Evolutionary conservation across 2,329 filamentous ascomycete genomes (phyloP).

Genomic region (Sclerotinia trifoliorum): DNA sequence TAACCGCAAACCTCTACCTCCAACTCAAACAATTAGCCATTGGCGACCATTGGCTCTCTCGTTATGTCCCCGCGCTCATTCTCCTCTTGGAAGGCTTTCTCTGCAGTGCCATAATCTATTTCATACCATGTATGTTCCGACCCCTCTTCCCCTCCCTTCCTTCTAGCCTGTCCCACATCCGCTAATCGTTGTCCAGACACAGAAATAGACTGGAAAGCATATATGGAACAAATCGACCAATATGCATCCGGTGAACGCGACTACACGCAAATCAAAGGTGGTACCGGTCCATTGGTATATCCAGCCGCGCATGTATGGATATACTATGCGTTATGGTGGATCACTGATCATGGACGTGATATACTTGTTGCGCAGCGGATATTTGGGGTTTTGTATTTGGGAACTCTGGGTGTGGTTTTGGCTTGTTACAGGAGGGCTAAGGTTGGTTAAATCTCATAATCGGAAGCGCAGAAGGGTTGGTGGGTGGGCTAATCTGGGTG

Average conservation of each 20-base stretch:
- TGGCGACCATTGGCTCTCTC: slow-evolving; percentile 35
- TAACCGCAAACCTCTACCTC: slow-evolving; percentile 24
- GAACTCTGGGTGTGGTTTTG: slow-evolving; percentile 73
- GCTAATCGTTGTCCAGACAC: slow-evolving; percentile 60
- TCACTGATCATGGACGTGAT: slow-evolving; percentile 74
- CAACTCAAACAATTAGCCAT: slow-evolving; percentile 34
- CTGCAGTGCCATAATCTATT: slow-evolving; percentile 35
- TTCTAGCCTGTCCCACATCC: neutral
- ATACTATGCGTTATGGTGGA: slow-evolving; percentile 73
- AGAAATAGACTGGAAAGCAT: slow-evolving; percentile 96
- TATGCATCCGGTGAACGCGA: slow-evolving; percentile 83
- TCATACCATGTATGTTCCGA: slow-evolving; percentile 34
- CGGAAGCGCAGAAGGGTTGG: neutral
- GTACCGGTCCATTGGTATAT: slow-evolving; percentile 91
- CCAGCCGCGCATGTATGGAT: slow-evolving; percentile 92
- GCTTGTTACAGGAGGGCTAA: slow-evolving; percentile 74
- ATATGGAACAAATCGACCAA: slow-evolving; percentile 88
- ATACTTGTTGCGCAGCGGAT: slow-evolving; percentile 79
- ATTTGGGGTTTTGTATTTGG: slow-evolving; percentile 78
- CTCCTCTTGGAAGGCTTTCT: slow-evolving; percentile 37
- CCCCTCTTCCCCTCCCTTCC: too few relatives aligned
- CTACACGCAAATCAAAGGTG: slow-evolving; percentile 81
- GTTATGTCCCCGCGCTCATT: slow-evolving; percentile 33
- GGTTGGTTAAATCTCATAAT: slow-evolving; percentile 45
- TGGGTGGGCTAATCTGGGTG: slow-evolving; percentile 19